These are phyloP conservation scores for Penicillium hesseltinei DNA, from an alignment of 2,329 filamentous ascomycete species.

Conservation along the genomic window DNA sequence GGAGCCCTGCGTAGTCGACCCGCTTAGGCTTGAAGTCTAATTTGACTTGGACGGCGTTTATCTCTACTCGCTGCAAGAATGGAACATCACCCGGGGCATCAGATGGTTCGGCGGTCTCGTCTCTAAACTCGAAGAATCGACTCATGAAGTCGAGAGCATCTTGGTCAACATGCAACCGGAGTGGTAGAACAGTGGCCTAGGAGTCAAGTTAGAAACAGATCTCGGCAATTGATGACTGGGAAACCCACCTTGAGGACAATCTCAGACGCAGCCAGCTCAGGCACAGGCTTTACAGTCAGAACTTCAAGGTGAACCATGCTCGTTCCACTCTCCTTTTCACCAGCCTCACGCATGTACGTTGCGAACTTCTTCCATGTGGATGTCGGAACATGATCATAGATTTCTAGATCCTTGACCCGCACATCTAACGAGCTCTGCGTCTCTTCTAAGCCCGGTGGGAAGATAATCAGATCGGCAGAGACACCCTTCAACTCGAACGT, in stretches of 20 bases:
- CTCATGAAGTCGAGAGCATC: slow-evolving; percentile 96
- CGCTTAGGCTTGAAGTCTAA: slow-evolving; percentile 97
- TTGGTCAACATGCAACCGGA: slow-evolving; percentile 93
- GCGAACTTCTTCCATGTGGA: slow-evolving; percentile 99
- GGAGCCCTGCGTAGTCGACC: slow-evolving; percentile 90
- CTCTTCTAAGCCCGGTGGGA: slow-evolving; percentile 72
- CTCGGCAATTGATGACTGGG: neutral
- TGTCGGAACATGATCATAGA: slow-evolving; percentile 90
- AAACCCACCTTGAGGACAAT: slow-evolving; percentile 68
- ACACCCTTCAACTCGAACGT: slow-evolving; percentile 88
- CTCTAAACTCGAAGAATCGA: slow-evolving; percentile 96
- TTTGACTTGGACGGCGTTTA: slow-evolving; percentile 78
- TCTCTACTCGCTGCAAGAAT: slow-evolving; percentile 85
- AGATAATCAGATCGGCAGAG: slow-evolving; percentile 76
- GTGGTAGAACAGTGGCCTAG: slow-evolving; percentile 69
- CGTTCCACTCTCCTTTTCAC: slow-evolving; percentile 79
- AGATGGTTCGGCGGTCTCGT: slow-evolving; percentile 58
- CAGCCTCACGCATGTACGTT: slow-evolving; percentile 84
- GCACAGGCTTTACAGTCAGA: slow-evolving; percentile 80
- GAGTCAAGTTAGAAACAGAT: slow-evolving; percentile 13
- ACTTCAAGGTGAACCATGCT: slow-evolving; percentile 90
- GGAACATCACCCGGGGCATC: slow-evolving; percentile 68
- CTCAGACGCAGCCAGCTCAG: slow-evolving; percentile 81
- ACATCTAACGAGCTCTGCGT: slow-evolving; percentile 86
- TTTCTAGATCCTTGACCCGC: slow-evolving; percentile 76